Evolutionary conservation across 2,329 filamentous ascomycete genomes (phyloP).

Genomic region (Graphium sp.): DNA sequence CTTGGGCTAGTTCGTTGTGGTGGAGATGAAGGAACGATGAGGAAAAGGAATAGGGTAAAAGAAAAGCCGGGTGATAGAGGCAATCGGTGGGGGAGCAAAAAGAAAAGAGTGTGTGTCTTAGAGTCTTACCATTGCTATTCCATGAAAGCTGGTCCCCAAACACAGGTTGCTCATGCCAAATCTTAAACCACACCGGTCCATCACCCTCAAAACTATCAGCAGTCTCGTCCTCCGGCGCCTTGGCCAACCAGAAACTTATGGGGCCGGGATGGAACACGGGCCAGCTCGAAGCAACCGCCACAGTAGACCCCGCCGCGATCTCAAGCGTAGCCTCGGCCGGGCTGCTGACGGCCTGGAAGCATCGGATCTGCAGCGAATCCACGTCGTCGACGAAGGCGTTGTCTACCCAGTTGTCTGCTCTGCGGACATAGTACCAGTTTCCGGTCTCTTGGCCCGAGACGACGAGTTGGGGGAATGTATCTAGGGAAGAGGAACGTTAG

Average conservation of each 20-base stretch:
- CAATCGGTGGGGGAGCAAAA: neutral
- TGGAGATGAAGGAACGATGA: too few species aligned
- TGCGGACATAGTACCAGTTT: slow-evolving; percentile 9
- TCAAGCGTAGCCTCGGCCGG: slow-evolving; percentile 6
- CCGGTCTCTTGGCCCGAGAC: slow-evolving; percentile 10
- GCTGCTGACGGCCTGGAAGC: slow-evolving; percentile 8
- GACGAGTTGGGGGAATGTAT: slow-evolving; percentile 16
- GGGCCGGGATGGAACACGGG: slow-evolving; percentile 20
- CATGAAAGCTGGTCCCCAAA: slow-evolving; percentile 6
- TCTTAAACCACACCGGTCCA: slow-evolving; percentile 19
- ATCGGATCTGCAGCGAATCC: slow-evolving; percentile 12
- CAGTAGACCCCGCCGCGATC: slow-evolving; percentile 16
- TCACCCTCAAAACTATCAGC: slow-evolving; percentile 14
- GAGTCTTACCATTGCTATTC: slow-evolving; percentile 4
- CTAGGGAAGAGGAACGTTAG: too few species aligned
- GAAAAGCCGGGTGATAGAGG: too few species aligned
- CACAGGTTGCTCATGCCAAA: slow-evolving; percentile 11
- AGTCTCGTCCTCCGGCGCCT: slow-evolving; percentile 15
- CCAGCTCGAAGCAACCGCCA: slow-evolving; percentile 19
- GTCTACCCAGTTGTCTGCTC: slow-evolving; percentile 9
- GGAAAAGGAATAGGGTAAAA: too few species aligned
- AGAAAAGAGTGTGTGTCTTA: neutral
- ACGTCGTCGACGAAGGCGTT: slow-evolving; percentile 11
- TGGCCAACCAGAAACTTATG: slow-evolving; percentile 18
- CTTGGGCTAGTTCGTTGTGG: too few species aligned